A percentile compares a stretch with the other conserved stretches of the same genome.
phyloP scores from a whole-genome alignment of 805 yeast species.

The Candida dajiaensis region DNA sequence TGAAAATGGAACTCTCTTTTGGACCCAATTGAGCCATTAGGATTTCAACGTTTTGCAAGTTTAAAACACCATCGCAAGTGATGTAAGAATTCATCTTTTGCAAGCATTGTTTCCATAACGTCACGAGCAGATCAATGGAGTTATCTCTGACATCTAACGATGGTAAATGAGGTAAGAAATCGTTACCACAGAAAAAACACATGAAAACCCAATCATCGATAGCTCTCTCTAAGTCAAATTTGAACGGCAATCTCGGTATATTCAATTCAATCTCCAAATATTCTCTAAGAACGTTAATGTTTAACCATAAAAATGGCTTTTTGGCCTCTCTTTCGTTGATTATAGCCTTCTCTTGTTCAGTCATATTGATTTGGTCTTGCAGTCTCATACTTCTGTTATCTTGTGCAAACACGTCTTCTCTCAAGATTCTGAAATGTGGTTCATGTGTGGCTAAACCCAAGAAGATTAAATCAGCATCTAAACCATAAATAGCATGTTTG shows the following conservation, averaged over 20 bases:
- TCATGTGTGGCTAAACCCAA: slow-evolving; percentile 90
- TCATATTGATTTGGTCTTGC: slow-evolving; percentile 48
- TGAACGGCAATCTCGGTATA: slow-evolving; percentile 62
- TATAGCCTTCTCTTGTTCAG: slow-evolving; percentile 46
- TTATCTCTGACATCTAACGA: slow-evolving; percentile 92
- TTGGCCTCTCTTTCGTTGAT: slow-evolving; percentile 32
- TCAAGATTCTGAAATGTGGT: slow-evolving; percentile 87
- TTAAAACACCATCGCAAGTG: slow-evolving; percentile 84
- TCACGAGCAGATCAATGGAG: slow-evolving; percentile 76
- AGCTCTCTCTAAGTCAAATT: slow-evolving; percentile 88
- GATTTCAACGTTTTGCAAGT: slow-evolving; percentile 69
- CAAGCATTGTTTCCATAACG: slow-evolving; percentile 74
- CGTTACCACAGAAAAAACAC: slow-evolving; percentile 98
- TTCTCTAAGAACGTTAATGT: slow-evolving; percentile 81
- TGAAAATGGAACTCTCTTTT: slow-evolving; percentile 76
- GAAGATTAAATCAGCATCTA: slow-evolving; percentile 95
- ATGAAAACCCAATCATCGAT: slow-evolving; percentile 98
- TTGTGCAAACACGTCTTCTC: slow-evolving; percentile 95
- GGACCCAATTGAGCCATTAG: slow-evolving; percentile 58
- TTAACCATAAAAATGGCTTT: slow-evolving; percentile 93
- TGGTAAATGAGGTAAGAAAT: slow-evolving; percentile 95
- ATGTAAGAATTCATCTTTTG: slow-evolving; percentile 68
- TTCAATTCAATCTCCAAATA: slow-evolving; percentile 78
- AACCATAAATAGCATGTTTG: slow-evolving; percentile 91
- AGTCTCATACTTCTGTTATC: slow-evolving; percentile 34